Conservation (phyloP, 2,329 filamentous ascomycete genomes). For the Trematosphaeria pertusa region DNA sequence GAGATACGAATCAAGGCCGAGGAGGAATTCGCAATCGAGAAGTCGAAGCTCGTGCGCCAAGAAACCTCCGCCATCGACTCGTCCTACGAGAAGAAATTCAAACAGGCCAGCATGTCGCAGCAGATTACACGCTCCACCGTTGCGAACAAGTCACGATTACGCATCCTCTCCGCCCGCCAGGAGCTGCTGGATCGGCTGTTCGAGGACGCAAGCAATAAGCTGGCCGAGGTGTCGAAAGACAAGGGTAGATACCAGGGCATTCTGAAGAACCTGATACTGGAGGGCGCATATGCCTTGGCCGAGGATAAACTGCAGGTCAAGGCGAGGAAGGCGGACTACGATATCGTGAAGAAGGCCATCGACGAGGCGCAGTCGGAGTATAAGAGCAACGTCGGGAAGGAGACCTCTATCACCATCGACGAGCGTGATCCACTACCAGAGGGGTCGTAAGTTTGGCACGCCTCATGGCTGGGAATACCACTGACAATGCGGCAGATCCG, state of each 20-base stretch:
- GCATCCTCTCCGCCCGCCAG: slow-evolving; percentile 85
- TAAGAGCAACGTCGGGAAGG: slow-evolving; percentile 76
- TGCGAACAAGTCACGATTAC: slow-evolving; percentile 93
- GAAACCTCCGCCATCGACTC: slow-evolving; percentile 92
- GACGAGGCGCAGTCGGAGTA: slow-evolving; percentile 81
- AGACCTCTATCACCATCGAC: slow-evolving; percentile 74
- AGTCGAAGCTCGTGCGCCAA: slow-evolving; percentile 96
- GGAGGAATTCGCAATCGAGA: slow-evolving; percentile 98
- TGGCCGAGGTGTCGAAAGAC: slow-evolving; percentile 71
- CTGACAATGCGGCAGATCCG: slow-evolving; percentile 65
- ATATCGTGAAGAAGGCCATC: slow-evolving; percentile 77
- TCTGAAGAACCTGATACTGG: slow-evolving; percentile 81
- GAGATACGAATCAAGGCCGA: slow-evolving; percentile 99
- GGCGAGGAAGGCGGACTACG: slow-evolving; percentile 80
- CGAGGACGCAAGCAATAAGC: slow-evolving; percentile 76
- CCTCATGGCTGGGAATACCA: background rate
- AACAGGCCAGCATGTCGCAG: slow-evolving; percentile 97
- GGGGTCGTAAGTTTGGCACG: slow-evolving; percentile 71
- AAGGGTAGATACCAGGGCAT: slow-evolving; percentile 76
- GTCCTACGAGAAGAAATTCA: slow-evolving; percentile 98
- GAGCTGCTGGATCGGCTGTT: slow-evolving; percentile 91
- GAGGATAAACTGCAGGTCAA: slow-evolving; percentile 79
- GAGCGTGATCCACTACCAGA: slow-evolving; percentile 81
- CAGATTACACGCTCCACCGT: slow-evolving; percentile 97
- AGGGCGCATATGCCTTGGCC: slow-evolving; percentile 87